Conservation (phyloP, 179 eudicot species). For the Sideroxylon spinosum region DNA sequence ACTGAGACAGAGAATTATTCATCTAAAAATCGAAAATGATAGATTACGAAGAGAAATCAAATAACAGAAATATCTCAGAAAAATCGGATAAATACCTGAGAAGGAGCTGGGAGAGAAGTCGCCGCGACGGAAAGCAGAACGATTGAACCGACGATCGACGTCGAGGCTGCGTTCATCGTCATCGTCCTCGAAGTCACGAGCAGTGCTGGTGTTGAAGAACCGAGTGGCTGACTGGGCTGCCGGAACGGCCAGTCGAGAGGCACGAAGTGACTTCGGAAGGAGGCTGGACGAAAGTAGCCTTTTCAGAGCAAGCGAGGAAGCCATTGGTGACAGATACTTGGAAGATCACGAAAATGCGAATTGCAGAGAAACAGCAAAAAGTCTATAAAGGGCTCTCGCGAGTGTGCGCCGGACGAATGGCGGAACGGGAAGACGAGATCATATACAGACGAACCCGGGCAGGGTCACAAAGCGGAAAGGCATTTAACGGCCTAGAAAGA, state of each 20-base stretch:
- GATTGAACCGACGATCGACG: constrained; percentile 27
- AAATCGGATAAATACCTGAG: constrained; percentile 32
- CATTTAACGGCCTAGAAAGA: too few species aligned
- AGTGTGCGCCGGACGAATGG: too few species aligned
- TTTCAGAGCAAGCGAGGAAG: constrained; percentile 37
- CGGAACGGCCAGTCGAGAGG: constrained; percentile 24
- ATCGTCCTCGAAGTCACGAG: constrained; percentile 31
- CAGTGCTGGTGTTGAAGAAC: constrained; percentile 37
- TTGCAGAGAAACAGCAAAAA: too few species aligned
- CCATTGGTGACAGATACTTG: constrained; percentile 23
- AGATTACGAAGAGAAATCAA: neutral
- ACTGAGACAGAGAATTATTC: too few species aligned
- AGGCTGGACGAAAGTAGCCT: constrained; percentile 25
- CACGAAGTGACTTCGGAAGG: constrained; percentile 12
- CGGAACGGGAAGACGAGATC: too few species aligned
- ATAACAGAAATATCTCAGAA: neutral
- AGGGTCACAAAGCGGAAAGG: too few species aligned
- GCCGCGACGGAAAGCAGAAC: constrained; percentile 23
- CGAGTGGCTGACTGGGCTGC: constrained; percentile 27
- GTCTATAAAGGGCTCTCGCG: too few species aligned
- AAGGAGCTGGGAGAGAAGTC: constrained; percentile 18
- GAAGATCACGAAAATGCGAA: neutral
- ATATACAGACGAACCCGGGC: too few species aligned
- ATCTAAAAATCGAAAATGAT: neutral
- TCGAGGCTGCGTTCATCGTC: constrained; percentile 21